Evolutionary conservation across 1,139 yeast genomes (phyloP).

Genomic region (Groenewaldozyma sp.): DNA sequence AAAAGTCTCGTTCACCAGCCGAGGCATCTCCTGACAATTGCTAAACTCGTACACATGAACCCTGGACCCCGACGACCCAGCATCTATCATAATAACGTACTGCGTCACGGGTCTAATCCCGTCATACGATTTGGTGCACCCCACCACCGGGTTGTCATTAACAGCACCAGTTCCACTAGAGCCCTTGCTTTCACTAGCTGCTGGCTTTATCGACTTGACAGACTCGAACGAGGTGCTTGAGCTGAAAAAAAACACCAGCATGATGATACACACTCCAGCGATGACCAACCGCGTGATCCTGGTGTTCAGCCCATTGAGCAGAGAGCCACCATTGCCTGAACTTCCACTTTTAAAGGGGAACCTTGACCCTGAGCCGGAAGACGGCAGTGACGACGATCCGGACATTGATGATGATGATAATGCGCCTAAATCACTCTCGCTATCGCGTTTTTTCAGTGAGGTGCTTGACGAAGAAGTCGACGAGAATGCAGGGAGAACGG

Average conservation of each 20-base stretch:
- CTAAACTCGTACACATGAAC: slow-evolving; percentile 89
- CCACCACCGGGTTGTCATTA: slow-evolving; percentile 12
- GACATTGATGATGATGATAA: slow-evolving; percentile 4
- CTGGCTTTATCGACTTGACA: not conserved
- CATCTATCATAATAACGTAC: slow-evolving; percentile 87
- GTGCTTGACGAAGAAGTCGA: not conserved
- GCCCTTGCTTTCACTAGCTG: not conserved
- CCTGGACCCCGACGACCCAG: slow-evolving; percentile 95
- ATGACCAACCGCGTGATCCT: not conserved
- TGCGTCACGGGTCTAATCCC: slow-evolving; percentile 33
- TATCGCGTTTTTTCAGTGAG: not conserved
- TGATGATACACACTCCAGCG: not conserved
- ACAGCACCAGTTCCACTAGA: not conserved
- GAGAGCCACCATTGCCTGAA: not conserved
- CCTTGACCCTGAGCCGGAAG: too few species aligned
- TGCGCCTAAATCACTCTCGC: not conserved
- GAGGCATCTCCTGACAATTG: slow-evolving; percentile 72
- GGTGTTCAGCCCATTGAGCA: not conserved
- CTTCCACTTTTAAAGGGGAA: too few species aligned
- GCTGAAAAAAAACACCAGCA: not conserved
- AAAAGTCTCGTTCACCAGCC: slow-evolving; percentile 66
- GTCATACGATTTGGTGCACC: slow-evolving; percentile 28
- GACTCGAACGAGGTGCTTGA: not conserved
- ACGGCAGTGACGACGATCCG: too few species aligned
- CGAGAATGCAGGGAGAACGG: not conserved